These are phyloP conservation scores for Coemansia furcata DNA, from an alignment of 192 early-diverging fungal genomes.

Conservation along the genomic window DNA sequence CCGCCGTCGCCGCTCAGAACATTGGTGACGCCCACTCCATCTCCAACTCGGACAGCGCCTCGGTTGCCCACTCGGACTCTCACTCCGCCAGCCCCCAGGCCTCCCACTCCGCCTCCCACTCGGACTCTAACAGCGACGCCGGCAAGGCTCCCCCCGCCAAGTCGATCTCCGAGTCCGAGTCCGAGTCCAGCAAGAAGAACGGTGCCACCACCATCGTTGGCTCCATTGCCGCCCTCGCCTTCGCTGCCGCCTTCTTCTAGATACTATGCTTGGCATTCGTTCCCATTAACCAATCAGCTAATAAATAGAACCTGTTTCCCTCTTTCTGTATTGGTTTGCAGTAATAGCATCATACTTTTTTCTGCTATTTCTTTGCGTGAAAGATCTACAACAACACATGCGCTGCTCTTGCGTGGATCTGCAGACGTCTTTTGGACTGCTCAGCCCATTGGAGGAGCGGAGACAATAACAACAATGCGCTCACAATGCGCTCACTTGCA, in stretches of 20 bases:
- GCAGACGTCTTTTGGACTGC: neutral
- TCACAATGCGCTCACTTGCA: neutral
- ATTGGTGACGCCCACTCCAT: slow-evolving; percentile 11
- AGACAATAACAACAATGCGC: neutral
- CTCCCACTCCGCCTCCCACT: neutral
- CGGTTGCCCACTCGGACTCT: neutral
- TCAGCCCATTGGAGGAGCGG: neutral
- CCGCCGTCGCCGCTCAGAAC: slow-evolving; percentile 38
- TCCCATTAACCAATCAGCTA: neutral
- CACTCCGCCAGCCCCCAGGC: no score
- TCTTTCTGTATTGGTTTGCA: no score
- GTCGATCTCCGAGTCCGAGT: neutral
- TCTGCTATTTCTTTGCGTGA: neutral
- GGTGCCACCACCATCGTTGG: slow-evolving; percentile 15
- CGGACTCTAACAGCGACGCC: neutral
- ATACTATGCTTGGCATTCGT: neutral
- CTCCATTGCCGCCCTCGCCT: slow-evolving; percentile 26
- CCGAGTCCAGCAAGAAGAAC: slow-evolving; percentile 7
- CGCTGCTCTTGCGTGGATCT: neutral
- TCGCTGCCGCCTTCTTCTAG: slow-evolving; percentile 47
- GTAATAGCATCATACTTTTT: neutral
- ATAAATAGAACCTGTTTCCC: neutral
- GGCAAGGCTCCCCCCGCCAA: neutral
- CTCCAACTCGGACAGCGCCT: neutral
- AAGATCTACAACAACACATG: neutral